Percentiles rank a stretch among this genome's conserved stretches.
phyloP scores from a whole-genome alignment of 1,284 basidiomycete species.

The Ceratobasidium papillatum region DNA sequence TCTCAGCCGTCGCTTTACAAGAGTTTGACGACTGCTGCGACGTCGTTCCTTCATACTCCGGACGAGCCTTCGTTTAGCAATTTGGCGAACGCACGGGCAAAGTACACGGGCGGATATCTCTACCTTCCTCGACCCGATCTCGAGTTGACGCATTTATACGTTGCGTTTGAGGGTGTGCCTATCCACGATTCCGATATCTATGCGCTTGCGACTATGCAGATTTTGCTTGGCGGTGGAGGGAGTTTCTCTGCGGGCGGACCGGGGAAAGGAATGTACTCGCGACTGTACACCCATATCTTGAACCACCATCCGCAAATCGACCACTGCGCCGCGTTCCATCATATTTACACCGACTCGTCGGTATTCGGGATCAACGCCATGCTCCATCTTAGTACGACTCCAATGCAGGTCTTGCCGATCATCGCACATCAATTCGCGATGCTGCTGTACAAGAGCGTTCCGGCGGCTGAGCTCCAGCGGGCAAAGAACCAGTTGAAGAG shows the following conservation, averaged over 20 bases:
- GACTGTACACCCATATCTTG: constrained; percentile 96
- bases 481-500: constrained; percentile 98
- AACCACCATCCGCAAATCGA: constrained; percentile 95
- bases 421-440: constrained; percentile 86
- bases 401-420: constrained; percentile 80
- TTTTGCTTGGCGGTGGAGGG: constrained; percentile 93
- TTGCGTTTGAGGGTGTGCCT: constrained; percentile 91
- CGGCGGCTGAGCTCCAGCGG: constrained; percentile 75
- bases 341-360: constrained; percentile 95
- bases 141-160: constrained; percentile 93
- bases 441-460: constrained; percentile 71
- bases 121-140: constrained; percentile 74
- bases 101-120: constrained; percentile 86
- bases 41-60: constrained; percentile 64
- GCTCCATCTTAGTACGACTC: constrained; percentile 73
- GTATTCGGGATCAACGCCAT: constrained; percentile 93
- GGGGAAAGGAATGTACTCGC: constrained; percentile 99
- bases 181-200: constrained; percentile 96
- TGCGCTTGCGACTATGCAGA: constrained; percentile 92
- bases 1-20: constrained; percentile 67
- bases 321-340: constrained; percentile 97
- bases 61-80: constrained; percentile 50
- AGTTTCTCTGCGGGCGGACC: constrained; percentile 97
- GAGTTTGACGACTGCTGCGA: constrained; percentile 73
- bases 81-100: constrained; percentile 60